A percentile compares a stretch with the other conserved stretches of the same genome.
Evolutionary conservation across 2,329 filamentous ascomycete genomes (phyloP).

Genomic region (Epichloe hybrida): DNA sequence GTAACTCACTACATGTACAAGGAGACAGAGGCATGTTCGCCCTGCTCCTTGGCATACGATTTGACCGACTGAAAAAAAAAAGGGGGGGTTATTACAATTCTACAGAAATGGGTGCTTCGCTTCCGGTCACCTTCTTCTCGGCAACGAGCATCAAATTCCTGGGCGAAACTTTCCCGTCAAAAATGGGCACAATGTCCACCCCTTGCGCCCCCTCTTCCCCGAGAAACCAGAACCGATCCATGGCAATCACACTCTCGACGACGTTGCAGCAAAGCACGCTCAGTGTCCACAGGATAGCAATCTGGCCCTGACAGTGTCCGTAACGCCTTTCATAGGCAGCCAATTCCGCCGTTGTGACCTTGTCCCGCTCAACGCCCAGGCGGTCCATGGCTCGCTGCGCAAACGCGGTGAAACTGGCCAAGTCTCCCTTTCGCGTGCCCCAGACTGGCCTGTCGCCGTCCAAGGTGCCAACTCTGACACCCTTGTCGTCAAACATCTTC

Average conservation of each 20-base stretch:
- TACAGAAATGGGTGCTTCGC: too few species aligned
- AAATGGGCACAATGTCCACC: conserved; percentile 16
- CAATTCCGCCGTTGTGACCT: conserved; percentile 11
- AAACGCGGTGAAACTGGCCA: conserved; percentile 13
- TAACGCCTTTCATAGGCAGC: conserved; percentile 14
- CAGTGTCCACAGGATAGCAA: conserved; percentile 20
- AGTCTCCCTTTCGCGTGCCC: conserved; percentile 18
- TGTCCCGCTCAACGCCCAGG: conserved; percentile 8
- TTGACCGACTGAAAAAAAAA: too few species aligned
- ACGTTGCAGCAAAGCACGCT: conserved; percentile 20
- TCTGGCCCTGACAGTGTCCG: conserved; percentile 10
- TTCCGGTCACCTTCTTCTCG: conserved; percentile 1
- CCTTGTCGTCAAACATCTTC: conserved; percentile 15
- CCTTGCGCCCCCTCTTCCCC: conserved; percentile 10
- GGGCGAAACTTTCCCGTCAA: conserved; percentile 15
- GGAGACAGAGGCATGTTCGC: too few species aligned
- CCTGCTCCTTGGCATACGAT: too few species aligned
- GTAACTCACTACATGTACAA: too few species aligned
- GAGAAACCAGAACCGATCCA: conserved; percentile 20
- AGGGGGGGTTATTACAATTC: too few species aligned
- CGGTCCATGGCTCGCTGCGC: conserved; percentile 13
- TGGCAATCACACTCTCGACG: conserved; percentile 17
- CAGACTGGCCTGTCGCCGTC: conserved; percentile 11
- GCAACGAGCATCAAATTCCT: conserved; percentile 12
- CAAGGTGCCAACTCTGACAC: conserved; percentile 4